Base-by-base conservation (phyloP, 306 rosid species). In the Castanopsis chinensis region DNA sequence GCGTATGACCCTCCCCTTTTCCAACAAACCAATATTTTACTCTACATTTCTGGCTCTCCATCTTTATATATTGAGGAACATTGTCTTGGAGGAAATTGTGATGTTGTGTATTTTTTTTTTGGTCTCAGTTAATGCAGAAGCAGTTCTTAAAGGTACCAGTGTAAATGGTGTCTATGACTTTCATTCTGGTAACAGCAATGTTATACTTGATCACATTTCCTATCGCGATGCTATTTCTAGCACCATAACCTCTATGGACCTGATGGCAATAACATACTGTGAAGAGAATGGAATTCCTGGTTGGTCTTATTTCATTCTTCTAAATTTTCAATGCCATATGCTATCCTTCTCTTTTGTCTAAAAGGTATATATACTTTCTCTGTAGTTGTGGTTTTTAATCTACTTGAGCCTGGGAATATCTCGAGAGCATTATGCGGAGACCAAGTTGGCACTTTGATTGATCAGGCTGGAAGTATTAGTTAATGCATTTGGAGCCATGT, bases 391-490 rank as follows among this genome's bases (percentile, higher is more conserved):
- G 86, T 90, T 76, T 90, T 87, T 54, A 87, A 90, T 85, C 45
- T 90, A 57, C 80, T 85, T 81, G 90, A 88, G 72, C 91, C 91
- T n/a, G 93, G 91, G 81, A 87, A 87, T 83, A 84, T 90, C 77
- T 90, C 93, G 57, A 90, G 85, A 82, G 93, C 93, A 30, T 80
- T 85, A 75, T 89, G 93, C 41, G 93, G 93, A 78, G 89, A 87
- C 52, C 91, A 89, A 80, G 89, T 89, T 23, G 91, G 91, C 70
- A 89, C 89, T 41, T 87, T 89, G 78, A 87, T 90, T 69, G 88
- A 90, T 77, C 87, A 85, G 76, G 78, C 86, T 25, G 91, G 93
- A 80, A 85, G 86, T 72, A 75, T 87, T 64, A 77, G 83, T 68
- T 87, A 79, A 86, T n/a, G 25, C 13, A 11, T 3, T 15, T 10